Evolutionary conservation across 768 basidiomycete species (phyloP), one percentile per base, ranked within the genome.

Genomic region (Boletellus ananas): DNA sequence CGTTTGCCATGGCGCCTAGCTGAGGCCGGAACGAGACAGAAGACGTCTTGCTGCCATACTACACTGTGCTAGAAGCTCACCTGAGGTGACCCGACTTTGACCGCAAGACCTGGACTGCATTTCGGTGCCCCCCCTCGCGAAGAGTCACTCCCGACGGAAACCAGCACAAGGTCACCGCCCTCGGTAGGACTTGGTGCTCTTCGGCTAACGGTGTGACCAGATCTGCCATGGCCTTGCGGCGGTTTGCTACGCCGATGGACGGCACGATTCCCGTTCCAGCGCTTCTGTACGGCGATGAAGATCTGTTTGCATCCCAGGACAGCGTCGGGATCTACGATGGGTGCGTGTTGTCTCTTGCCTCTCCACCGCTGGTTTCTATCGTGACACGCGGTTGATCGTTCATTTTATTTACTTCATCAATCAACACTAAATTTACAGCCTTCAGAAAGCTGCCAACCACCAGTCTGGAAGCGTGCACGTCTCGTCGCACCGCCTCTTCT

Each of bases 251-350:
- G 58, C 56, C 70, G 20, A 72, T 88, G 5, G 89, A 92, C 55
- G 89, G 88, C 18, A 82, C 85, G 1, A 89, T 91, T 36, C 90
- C 91, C 5, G 72, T 91, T 14, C 75, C 74, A 20, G 90, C 89
- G 1, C 72, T 90, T 14, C 74, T 94, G 0, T 93, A 90, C 61
- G 75, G 79, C 13, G 90, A 93, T 49, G 95, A 98, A 69, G 81
- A 82, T 39, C 72, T 89, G 27, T 70, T 89, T 2, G 74, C 80
- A 7, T 80, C 77, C 39, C 90, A 92, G 62, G 87, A 91, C 39
- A 73, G 72, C 44, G 85, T 97, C 6, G 94, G 94, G 1, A 84
- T 98, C 48, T 98, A 98, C 61, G 85, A 94, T 57, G 92, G 91
- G 94, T 94, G 66, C 54, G 85, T 71, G 25, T 34, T 51, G 27